Evolutionary conservation across 495 filamentous ascomycete genomes (phyloP).

Genomic region (Neurospora africana): DNA sequence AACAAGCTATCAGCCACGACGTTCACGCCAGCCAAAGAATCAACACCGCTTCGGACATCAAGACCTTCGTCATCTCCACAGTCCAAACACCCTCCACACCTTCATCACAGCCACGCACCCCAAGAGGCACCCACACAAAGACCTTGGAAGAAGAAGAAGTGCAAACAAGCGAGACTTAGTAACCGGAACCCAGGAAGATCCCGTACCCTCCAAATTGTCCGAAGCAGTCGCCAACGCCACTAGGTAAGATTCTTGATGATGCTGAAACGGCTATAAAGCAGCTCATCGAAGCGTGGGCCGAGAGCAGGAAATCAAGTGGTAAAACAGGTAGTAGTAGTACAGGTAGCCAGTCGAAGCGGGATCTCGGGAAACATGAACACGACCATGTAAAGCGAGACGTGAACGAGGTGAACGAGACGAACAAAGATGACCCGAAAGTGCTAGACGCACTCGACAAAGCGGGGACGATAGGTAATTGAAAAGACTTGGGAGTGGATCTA

Average conservation of each 20-base stretch:
- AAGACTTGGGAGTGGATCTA: too few relatives aligned
- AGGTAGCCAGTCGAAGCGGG: too few relatives aligned
- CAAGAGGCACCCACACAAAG: not conserved
- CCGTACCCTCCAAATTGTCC: too few relatives aligned
- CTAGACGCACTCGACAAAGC: too few relatives aligned
- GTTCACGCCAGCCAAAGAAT: not conserved
- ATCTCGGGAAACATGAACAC: too few relatives aligned
- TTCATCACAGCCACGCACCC: not conserved
- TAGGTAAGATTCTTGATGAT: not conserved
- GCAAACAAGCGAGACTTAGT: not conserved
- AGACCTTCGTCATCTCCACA: not conserved
- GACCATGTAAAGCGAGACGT: not conserved
- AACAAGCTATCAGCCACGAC: not conserved
- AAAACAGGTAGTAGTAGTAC: too few relatives aligned
- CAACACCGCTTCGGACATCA: not conserved
- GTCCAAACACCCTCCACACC: not conserved
- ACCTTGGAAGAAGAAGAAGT: not conserved
- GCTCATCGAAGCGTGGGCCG: not conserved
- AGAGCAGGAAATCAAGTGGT: too few relatives aligned
- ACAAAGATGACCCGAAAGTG: not conserved
- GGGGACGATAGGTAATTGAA: too few relatives aligned
- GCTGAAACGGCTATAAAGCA: not conserved
- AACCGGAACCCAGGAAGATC: not conserved
- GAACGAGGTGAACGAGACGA: not conserved
- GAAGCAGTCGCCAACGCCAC: too few relatives aligned